Base-by-base conservation (phyloP, 163 green algal species). In the Chlamydomonas reinhardtii region DNA sequence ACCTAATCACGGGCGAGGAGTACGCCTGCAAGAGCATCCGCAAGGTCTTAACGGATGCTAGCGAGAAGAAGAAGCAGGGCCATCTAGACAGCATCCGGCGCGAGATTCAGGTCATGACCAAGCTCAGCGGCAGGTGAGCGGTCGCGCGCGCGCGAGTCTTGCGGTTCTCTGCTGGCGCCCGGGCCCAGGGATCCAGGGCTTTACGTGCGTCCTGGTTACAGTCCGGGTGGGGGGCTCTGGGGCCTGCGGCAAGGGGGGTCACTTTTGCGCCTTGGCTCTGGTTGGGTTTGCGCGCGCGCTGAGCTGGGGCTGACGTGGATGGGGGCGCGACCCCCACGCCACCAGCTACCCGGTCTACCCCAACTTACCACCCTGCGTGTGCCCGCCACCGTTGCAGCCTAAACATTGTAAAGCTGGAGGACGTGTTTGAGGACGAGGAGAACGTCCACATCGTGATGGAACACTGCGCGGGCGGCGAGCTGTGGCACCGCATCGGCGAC, bases 361-460 rank as follows among this genome's bases (percentile, higher is more conserved):
- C 19, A 56, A 56, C 14, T 56, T 1, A 22, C 5, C 9, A 9
- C 48, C 48, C 48, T 19, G 11, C 48, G 19, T 17, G 6, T 14
- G 12, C 48, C 6, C 14, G 1, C 19, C 48, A 2, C 48, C 48
- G 11, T 19, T 19, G 14, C 48, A 97, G 94, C 35, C 91, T 98
- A 11, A 93, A 93, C 76, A 88, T 95, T 15, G 86, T 93, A 2
- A 89, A 90, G 71, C 84, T 96, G 22, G 86, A 94, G 73, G 90
- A 96, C 76, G 95, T 98, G 48, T 99, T 93, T 66, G 97, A 99
- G 89, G 97, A 99, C 82, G 93, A 97, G 31, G 68, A 92, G 1
- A 86, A 91, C 76, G 89, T 99, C 0, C 94, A 98, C 90, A 95
- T 98, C 71, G 90, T 99, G 27, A 98, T 99, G 96, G 98, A 99